These are phyloP conservation scores for Xylariaceae sp. DNA, from an alignment of 2,329 filamentous ascomycete genomes.

Conservation along the genomic window DNA sequence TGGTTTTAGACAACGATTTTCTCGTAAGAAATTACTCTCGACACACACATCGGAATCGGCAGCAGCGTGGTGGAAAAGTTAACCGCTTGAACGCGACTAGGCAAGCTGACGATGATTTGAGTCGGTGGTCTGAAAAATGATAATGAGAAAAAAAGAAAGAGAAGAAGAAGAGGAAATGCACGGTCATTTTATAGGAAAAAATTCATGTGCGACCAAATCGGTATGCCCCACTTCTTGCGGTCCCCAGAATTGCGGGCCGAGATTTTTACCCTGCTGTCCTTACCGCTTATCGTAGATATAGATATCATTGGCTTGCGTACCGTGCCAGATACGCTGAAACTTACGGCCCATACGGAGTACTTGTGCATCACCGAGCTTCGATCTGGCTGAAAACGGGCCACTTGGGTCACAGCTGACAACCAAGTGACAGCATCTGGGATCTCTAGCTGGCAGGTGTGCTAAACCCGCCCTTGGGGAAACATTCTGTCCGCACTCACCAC, in stretches of 20 bases:
- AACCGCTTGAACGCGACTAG: slow-evolving; percentile 11
- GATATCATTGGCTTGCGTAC: no score
- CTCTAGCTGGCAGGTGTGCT: no score
- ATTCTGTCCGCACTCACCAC: no score
- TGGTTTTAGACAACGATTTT: slow-evolving; percentile 61
- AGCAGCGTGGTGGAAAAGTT: slow-evolving; percentile 36
- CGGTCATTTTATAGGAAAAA: slow-evolving; percentile 5
- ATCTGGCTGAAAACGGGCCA: no score
- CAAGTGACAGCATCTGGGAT: no score
- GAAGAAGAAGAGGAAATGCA: slow-evolving; percentile 5
- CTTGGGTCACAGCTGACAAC: no score
- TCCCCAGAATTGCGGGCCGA: neutral
- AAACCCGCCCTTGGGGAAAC: no score
- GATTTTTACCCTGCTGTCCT: no score
- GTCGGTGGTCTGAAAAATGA: slow-evolving; percentile 38
- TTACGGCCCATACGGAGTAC: no score
- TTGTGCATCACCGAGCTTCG: no score
- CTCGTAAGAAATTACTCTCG: slow-evolving; percentile 46
- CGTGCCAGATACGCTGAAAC: no score
- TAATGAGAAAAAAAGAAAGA: slow-evolving; percentile 27
- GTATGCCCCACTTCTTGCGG: neutral
- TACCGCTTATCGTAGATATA: no score
- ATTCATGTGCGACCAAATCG: neutral
- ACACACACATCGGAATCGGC: slow-evolving; percentile 51
- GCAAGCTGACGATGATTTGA: slow-evolving; percentile 41